Evolutionary conservation across 2,329 filamentous ascomycete genomes (phyloP), one percentile per base, ranked within the genome.

Genomic region (Gliomastix tumulicola): DNA sequence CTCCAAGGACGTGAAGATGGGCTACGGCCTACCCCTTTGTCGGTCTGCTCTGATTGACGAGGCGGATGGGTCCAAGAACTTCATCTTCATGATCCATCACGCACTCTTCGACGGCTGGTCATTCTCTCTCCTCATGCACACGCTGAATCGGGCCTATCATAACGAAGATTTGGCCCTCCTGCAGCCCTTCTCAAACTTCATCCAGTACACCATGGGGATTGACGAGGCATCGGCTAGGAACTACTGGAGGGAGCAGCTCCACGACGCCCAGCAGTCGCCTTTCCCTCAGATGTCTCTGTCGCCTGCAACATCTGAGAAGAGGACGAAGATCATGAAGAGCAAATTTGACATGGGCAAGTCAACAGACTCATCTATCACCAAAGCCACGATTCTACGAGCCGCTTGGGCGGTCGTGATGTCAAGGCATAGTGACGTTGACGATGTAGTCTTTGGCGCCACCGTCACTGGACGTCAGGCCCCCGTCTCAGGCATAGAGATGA

Each of bases 381-480:
- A 36, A 3, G 43, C 49, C 8, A 44, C 47, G 2, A 16, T 51
- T 15, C 25, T 55, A 7, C 46, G 48, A 6, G 49, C 51, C 1
- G 53, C 54, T 3, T 57, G 54, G 53, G 54, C 49, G 1, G 18
- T 56, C n/a, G 28, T 47, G 7, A 35, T 47, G 4, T 28, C 43
- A 4, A 36, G 38, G 2, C 42, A 49, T 16, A 44, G 44, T 10
- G 44, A 40, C 3, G 35, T 39, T 5, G 35, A 41, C 9, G 45
- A 49, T 10, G 37, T 53, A 1, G 30, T 47, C 4, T 57, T 54
- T 32, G 54, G 53, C 3, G 21, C 35, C 3, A 45, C 43, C 1
- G 21, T 51, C 4, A 51, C 46, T 3, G 54, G 53, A 2, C 43
- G 53, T 4, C 41, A 51, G n/a, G 44, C 46, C 15, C 18, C 40